These are phyloP conservation scores for Trametes cingulata DNA, from an alignment of 768 basidiomycete genomes.

Conservation along the genomic window DNA sequence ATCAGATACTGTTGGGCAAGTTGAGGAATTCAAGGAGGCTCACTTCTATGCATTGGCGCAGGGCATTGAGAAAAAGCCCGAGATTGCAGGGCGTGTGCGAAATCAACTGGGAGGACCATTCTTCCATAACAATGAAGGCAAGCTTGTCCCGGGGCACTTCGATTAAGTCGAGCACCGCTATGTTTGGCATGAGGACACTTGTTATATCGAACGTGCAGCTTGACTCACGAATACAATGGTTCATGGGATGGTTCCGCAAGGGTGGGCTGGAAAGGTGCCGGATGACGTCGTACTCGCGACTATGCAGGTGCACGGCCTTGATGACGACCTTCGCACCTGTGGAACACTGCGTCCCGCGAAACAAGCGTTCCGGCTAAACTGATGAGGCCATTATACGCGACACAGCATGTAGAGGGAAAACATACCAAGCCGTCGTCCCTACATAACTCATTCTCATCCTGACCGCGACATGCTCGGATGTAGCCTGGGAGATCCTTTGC, in stretches of 20 bases:
- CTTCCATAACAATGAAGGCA: slow-evolving; percentile 77
- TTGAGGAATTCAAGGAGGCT: neutral
- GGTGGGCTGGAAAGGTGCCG: slow-evolving; percentile 54
- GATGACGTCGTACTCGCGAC: slow-evolving; percentile 64
- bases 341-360: slow-evolving; percentile 57
- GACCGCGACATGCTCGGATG: slow-evolving; percentile 33
- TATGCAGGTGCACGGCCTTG: slow-evolving; percentile 65
- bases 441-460: slow-evolving; percentile 62
- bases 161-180: slow-evolving; percentile 69
- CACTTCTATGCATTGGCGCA: slow-evolving; percentile 74
- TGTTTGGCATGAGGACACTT: slow-evolving; percentile 7
- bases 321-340: slow-evolving; percentile 59
- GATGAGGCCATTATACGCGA: neutral
- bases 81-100: slow-evolving; percentile 52
- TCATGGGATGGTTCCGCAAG: slow-evolving; percentile 60
- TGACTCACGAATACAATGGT: slow-evolving; percentile 69
- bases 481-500: slow-evolving; percentile 36
- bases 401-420: slow-evolving; percentile 13
- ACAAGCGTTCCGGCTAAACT: slow-evolving; percentile 66
- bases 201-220: neutral
- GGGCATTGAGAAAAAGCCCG: slow-evolving; percentile 51
- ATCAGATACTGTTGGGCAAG: neutral
- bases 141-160: slow-evolving; percentile 51
- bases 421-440: slow-evolving; percentile 72
- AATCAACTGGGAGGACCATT: slow-evolving; percentile 71